Percentiles rank a stretch among this genome's conserved stretches.
These are phyloP conservation scores for Podochytrium sp. DNA, from an alignment of 192 early-diverging fungal genomes.

Conservation along the genomic window DNA sequence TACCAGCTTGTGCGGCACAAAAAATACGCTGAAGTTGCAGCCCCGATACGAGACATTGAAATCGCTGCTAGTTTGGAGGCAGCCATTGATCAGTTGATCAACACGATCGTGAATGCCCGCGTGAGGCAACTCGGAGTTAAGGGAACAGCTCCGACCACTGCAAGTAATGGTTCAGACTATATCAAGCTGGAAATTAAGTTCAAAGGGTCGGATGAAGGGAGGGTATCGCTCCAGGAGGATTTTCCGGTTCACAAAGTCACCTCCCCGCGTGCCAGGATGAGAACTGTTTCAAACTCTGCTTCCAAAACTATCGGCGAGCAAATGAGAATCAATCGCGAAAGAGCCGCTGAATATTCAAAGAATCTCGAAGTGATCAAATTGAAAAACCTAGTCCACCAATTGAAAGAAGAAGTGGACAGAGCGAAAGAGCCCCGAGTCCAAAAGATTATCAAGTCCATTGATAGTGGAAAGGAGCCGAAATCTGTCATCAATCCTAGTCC, in stretches of 20 bases:
- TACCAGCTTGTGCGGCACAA: slow-evolving; percentile 7
- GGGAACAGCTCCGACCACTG: background rate
- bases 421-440: background rate
- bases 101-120: slow-evolving; percentile 16
- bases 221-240: background rate
- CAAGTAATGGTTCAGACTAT: slow-evolving; percentile 14
- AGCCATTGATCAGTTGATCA: slow-evolving; percentile 22
- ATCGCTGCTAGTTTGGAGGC: slow-evolving; percentile 22
- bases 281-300: background rate
- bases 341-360: background rate
- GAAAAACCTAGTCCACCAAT: background rate
- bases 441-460: background rate
- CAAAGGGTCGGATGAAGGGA: background rate
- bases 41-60: slow-evolving; percentile 17
- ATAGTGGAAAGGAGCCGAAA: background rate
- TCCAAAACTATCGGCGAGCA: background rate
- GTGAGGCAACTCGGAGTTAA: slow-evolving; percentile 7
- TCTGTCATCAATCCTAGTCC: too few relatives aligned
- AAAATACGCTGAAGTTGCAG: slow-evolving; percentile 1
- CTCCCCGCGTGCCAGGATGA: background rate
- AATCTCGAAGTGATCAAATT: background rate
- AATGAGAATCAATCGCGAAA: background rate
- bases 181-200: background rate
- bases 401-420: background rate
- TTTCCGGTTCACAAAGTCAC: background rate